Evolutionary conservation across 768 basidiomycete genomes (phyloP).

Genomic region (Coprinopsis sp.): DNA sequence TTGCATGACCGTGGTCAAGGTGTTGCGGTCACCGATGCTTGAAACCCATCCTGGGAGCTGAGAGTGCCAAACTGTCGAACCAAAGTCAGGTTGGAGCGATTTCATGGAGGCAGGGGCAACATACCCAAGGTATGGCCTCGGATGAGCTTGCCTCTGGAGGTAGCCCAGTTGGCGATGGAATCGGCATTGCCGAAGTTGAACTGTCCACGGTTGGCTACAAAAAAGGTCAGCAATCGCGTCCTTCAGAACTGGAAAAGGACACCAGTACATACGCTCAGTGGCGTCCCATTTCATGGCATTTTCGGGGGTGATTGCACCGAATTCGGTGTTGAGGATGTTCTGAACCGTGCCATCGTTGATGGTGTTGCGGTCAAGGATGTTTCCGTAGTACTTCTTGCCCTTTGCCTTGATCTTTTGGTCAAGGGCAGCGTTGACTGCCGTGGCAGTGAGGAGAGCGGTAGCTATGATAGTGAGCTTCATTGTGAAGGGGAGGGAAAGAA

Average conservation of each 20-base stretch:
- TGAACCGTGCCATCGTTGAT: slow-evolving; percentile 29
- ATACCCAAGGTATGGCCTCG: slow-evolving; percentile 37
- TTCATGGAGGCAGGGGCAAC: neutral
- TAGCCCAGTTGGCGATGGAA: slow-evolving; percentile 38
- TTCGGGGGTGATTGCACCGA: slow-evolving; percentile 37
- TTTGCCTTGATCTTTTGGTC: slow-evolving; percentile 26
- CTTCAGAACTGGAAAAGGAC: neutral
- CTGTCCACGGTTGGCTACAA: slow-evolving; percentile 23
- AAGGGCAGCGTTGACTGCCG: slow-evolving; percentile 17
- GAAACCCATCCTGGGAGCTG: slow-evolving; percentile 32
- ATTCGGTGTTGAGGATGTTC: slow-evolving; percentile 30
- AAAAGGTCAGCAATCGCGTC: neutral
- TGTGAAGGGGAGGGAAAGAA: neutral
- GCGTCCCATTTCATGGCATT: slow-evolving; percentile 36
- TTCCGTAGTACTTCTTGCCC: slow-evolving; percentile 32
- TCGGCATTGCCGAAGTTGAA: slow-evolving; percentile 35
- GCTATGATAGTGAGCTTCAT: slow-evolving; percentile 8
- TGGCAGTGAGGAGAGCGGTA: slow-evolving; percentile 3
- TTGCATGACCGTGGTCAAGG: slow-evolving; percentile 29
- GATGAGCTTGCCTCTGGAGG: slow-evolving; percentile 33
- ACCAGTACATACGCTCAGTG: slow-evolving; percentile 27
- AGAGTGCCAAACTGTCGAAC: slow-evolving; percentile 20
- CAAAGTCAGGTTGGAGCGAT: neutral
- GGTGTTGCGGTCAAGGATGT: slow-evolving; percentile 19
- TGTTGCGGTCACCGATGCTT: slow-evolving; percentile 23